Percentiles rank a stretch among this genome's conserved stretches.
Conservation (phyloP, 345 rosid genomes). For the Euphorbia tirucalli region DNA sequence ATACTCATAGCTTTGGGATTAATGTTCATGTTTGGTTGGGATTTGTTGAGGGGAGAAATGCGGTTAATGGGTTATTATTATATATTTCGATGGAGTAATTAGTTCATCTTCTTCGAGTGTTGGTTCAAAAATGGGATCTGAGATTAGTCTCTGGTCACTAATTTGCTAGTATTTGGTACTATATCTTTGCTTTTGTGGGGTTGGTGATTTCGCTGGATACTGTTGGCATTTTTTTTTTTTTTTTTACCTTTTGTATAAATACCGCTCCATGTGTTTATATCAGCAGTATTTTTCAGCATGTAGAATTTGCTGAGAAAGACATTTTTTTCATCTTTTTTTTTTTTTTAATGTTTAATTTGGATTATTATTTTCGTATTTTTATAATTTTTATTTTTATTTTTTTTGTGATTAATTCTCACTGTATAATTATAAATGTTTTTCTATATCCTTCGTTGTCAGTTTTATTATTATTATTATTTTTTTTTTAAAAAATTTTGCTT, state of each 20-base stretch:
- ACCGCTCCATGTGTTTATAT: no score
- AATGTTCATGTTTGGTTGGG: conserved; percentile 9
- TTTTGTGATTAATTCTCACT: neutral
- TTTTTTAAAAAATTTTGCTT: no score
- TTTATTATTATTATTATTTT: neutral
- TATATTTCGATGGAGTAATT: conserved; percentile 15
- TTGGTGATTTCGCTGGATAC: neutral
- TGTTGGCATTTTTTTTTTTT: neutral
- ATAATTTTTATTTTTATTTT: neutral
- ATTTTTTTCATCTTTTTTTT: neutral
- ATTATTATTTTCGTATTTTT: no score
- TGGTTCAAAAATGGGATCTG: conserved; percentile 38
- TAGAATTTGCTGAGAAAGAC: conserved; percentile 1
- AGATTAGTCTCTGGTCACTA: conserved; percentile 7
- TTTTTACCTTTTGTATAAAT: neutral
- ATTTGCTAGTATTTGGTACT: no score
- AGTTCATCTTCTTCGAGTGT: neutral
- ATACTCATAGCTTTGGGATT: neutral
- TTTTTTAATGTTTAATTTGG: no score
- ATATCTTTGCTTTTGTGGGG: no score
- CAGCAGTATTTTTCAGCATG: no score
- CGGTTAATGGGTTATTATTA: conserved; percentile 24
- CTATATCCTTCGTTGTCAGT: conserved; percentile 3
- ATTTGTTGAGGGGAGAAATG: no score
- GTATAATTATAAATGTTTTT: neutral